Percentiles rank a stretch among this genome's conserved stretches.
Evolutionary conservation across 2,329 filamentous ascomycete species (phyloP).

Genomic region (Monosporascus sp.): DNA sequence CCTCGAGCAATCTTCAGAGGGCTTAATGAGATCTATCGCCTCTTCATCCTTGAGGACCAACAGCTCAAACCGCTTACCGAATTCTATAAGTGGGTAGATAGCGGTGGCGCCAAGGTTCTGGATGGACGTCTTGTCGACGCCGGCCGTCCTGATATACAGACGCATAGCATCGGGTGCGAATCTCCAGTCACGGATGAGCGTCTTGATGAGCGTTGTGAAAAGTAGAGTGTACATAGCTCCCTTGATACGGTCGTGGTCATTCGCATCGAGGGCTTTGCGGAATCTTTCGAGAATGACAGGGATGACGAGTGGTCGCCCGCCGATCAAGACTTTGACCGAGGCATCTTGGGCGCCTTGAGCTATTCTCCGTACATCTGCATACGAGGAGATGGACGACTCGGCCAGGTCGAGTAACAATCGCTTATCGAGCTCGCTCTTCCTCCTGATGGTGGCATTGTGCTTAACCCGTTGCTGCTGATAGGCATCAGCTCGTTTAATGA

Average conservation of each 20-base stretch:
- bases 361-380: slow-evolving; percentile 91
- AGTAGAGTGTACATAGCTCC: slow-evolving; percentile 87
- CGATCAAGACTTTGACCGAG: slow-evolving; percentile 84
- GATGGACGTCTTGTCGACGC: slow-evolving; percentile 89
- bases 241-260: slow-evolving; percentile 89
- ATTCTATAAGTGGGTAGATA: slow-evolving; percentile 83
- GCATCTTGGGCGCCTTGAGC: slow-evolving; percentile 91
- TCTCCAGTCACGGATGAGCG: slow-evolving; percentile 86
- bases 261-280: slow-evolving; percentile 69
- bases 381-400: slow-evolving; percentile 82
- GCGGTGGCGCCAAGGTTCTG: slow-evolving; percentile 80
- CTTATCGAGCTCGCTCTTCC: slow-evolving; percentile 87
- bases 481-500: slow-evolving; percentile 87
- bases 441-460: slow-evolving; percentile 83
- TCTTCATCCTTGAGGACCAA: slow-evolving; percentile 76
- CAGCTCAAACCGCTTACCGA: slow-evolving; percentile 80
- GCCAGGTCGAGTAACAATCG: slow-evolving; percentile 79
- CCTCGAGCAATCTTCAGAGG: slow-evolving; percentile 56
- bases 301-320: slow-evolving; percentile 82
- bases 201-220: slow-evolving; percentile 83
- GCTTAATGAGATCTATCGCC: slow-evolving; percentile 66
- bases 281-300: slow-evolving; percentile 78
- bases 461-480: slow-evolving; percentile 93
- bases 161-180: slow-evolving; percentile 87
- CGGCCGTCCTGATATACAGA: slow-evolving; percentile 82